Evolutionary conservation across 1,139 yeast species (phyloP).

Genomic region (Meyerozyma guilliermondii): DNA sequence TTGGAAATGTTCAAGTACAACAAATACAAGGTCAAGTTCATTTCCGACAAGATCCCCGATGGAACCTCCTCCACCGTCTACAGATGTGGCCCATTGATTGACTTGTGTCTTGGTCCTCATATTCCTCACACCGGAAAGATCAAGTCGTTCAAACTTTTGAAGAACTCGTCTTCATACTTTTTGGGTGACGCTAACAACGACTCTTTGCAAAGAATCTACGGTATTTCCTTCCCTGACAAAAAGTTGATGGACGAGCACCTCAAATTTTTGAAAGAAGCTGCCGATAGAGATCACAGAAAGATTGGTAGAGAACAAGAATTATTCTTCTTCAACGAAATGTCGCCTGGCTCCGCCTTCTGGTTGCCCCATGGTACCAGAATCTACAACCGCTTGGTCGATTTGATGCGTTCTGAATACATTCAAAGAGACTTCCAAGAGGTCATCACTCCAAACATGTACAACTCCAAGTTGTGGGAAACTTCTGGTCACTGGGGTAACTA

Average conservation of each 20-base stretch:
- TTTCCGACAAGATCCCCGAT: constrained; percentile 87
- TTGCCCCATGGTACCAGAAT: constrained; percentile 97
- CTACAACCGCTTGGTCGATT: constrained; percentile 75
- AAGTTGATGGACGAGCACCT: constrained; percentile 93
- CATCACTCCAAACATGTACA: constrained; percentile 96
- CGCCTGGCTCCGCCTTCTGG: constrained; percentile 98
- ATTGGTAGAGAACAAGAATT: constrained; percentile 96
- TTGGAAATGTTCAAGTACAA: constrained; percentile 92
- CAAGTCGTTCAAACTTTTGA: constrained; percentile 89
- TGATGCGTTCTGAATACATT: constrained; percentile 77
- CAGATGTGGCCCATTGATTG: constrained; percentile 97
- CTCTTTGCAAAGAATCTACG: constrained; percentile 95
- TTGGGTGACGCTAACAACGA: constrained; percentile 91
- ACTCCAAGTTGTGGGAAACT: constrained; percentile 92
- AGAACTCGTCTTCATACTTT: constrained; percentile 95
- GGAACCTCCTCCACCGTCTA: constrained; percentile 95
- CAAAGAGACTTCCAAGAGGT: constrained; percentile 96
- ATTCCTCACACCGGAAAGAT: constrained; percentile 97
- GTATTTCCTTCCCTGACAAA: constrained; percentile 98
- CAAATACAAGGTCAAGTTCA: constrained; percentile 89
- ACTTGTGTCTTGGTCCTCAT: constrained; percentile 97
- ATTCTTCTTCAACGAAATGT: constrained; percentile 90
- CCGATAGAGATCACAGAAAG: constrained; percentile 95
- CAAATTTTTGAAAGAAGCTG: constrained; percentile 94
- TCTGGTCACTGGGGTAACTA: constrained; percentile 99